phyloP scores from a whole-genome alignment of 345 rosid genomes.

The Hirschfeldia incana region DNA sequence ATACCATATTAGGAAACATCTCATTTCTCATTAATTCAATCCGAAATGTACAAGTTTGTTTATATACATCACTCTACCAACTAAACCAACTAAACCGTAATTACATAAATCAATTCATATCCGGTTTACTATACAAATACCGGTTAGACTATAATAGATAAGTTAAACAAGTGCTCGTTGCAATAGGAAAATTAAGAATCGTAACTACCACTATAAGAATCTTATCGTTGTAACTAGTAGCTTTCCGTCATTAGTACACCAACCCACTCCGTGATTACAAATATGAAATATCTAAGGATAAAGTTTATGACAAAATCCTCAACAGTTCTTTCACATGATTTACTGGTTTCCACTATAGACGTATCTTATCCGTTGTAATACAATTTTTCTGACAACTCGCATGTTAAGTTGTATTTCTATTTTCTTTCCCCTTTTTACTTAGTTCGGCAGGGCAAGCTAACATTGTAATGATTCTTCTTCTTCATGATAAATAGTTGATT shows the following conservation, averaged over 20 bases:
- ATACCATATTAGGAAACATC: too few species aligned
- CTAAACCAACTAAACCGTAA: too few species aligned
- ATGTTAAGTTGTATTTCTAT: not conserved
- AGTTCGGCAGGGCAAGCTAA: not conserved
- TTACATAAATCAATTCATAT: too few species aligned
- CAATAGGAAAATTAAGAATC: slow-evolving; percentile 3
- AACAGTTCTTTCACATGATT: not conserved
- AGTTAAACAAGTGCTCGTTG: not conserved
- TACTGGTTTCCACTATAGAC: slow-evolving; percentile 7
- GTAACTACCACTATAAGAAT: slow-evolving; percentile 16
- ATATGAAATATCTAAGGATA: slow-evolving; percentile 11
- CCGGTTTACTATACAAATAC: too few species aligned
- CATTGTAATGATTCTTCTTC: not conserved
- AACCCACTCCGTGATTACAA: slow-evolving; percentile 25
- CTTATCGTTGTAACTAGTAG: not conserved
- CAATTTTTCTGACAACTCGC: not conserved
- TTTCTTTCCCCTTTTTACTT: not conserved
- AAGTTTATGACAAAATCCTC: not conserved
- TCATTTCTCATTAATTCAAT: too few species aligned
- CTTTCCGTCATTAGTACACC: slow-evolving; percentile 32
- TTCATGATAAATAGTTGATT: not conserved
- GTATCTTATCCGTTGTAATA: slow-evolving; percentile 2
- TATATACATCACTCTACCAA: too few species aligned
- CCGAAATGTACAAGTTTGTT: too few species aligned
- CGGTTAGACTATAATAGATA: too few species aligned